Evolutionary conservation across 1,284 basidiomycete genomes (phyloP), one percentile per base, ranked within the genome.

Genomic region (Apiotrichum gamsii): DNA sequence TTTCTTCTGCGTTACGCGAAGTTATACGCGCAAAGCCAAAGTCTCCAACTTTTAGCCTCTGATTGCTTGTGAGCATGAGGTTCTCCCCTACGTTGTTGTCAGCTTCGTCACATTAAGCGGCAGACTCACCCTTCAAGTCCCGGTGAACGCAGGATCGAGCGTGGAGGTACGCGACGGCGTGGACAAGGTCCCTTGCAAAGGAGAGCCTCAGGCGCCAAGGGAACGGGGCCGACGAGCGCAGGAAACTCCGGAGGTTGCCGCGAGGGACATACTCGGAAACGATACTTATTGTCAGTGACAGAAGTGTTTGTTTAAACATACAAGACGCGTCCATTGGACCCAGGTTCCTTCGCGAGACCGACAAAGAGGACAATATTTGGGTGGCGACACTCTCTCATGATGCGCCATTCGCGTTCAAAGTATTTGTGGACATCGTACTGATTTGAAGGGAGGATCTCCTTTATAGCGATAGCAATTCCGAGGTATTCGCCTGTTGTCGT

Each of bases 71-170:
- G 31, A 96, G 83, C 29, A 96, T 81, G n/a, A 96, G 78, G 64
- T 98, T 98, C 73, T 96, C 93, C 33, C 91, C 90, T n/a, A n/a
- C n/a, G 71, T 98, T 98, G 57, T 97, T 79, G 71, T 98, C 94
- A 15, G 79, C 73, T 52, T 81, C 79, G 47, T 81, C 73, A 59
- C 76, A 77, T 65, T 76, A n/a, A n/a, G n/a, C n/a, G 28, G 21
- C 10, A 13, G 33, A 47, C 68, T 49, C 32, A 74, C 74, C 54
- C n/a, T n/a, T n/a, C n/a, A n/a, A n/a, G n/a, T n/a, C n/a, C n/a
- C n/a, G n/a, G n/a, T 89, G 87, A n/a, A n/a, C n/a, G n/a, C n/a
- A n/a, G n/a, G n/a, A n/a, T 32, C 94, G 80, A 8, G 93, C 91
- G 62, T 97, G 94, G 5, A 98, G 82, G 69, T 97, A 98, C 3